Evolutionary conservation across 495 filamentous ascomycete genomes (phyloP).

Genomic region (Neurospora africana): DNA sequence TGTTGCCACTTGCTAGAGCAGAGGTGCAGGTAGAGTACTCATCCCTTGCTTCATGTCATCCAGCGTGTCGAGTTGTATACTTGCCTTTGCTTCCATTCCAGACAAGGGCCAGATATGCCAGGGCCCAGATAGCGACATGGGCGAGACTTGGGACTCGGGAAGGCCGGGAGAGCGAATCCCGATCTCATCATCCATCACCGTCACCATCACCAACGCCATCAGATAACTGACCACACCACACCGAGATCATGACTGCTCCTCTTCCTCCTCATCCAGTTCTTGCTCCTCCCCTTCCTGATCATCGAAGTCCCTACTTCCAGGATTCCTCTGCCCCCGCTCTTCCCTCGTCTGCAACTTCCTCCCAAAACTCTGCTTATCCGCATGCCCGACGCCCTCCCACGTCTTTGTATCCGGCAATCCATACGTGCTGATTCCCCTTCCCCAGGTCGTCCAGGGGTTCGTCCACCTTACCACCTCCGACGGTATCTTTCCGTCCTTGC

Average conservation of each 20-base stretch:
- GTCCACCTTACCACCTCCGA: constrained; percentile 19
- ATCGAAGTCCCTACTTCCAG: no score
- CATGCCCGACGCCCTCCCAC: constrained; percentile 25
- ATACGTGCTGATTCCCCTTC: constrained; percentile 21
- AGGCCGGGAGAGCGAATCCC: neutral
- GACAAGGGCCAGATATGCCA: neutral
- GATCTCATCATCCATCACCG: neutral
- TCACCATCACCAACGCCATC: neutral
- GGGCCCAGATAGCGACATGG: neutral
- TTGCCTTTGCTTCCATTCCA: neutral
- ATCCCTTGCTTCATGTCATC: neutral
- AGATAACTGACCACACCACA: neutral
- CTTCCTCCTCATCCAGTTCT: neutral
- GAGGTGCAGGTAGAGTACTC: neutral
- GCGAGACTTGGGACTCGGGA: neutral
- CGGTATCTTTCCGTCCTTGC: constrained; percentile 8
- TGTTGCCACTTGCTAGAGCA: neutral
- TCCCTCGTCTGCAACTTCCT: constrained; percentile 11
- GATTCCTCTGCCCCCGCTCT: constrained; percentile 2
- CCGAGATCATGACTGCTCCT: constrained; percentile 5
- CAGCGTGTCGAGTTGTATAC: neutral
- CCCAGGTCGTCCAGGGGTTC: constrained; percentile 25
- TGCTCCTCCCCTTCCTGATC: neutral
- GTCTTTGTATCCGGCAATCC: constrained; percentile 25
- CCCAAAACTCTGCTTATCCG: constrained; percentile 18